Base-by-base conservation (phyloP, 345 rosid genomes). In the Populus alba region DNA sequence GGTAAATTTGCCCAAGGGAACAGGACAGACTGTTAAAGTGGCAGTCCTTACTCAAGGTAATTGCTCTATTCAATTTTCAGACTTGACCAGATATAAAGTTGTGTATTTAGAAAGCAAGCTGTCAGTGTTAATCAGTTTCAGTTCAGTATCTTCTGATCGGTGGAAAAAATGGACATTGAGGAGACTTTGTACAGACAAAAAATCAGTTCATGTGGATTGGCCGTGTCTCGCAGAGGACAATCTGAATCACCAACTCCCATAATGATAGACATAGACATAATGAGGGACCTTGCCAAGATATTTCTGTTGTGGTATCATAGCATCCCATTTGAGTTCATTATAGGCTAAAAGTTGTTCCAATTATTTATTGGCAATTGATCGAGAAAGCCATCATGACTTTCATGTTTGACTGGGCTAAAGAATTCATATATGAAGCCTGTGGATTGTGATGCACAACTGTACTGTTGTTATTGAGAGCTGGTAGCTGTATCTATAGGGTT, bases 21-120 rank as follows among this genome's bases (percentile, higher is more conserved):
- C 99, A 57, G 99, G 99, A 27, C 95, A 89, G 86, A 85, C 93
- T 77, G 91, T 94, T 78, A 94, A 79, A 87, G 94, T 96, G 78
- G 99, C 97, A 38, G 99, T 96, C 78, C 99, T 96, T 75, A 90
- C 98, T 49, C 99, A 96, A 90, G 99, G 99, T 96, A 78, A 47
- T 78, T 88, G 37, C 43, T 69, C 37, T 51, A 13, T 51, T 70
- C 16, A 62, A 62, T 39, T 75, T 45, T 74, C 62, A 17, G 61
- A 61, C n/a, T 39, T 66, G 33, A 10, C 37, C 25, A 23, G 29
- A 18, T 43, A 23, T 62, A 18, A 68, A 8, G 39, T 27, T 49
- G 55, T 33, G 8, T 43, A 49, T 15, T 27, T 57, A 35, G 45
- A 57, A n/a, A 1, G 2, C 13, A 27, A 41, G 8, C 38, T 66